Base-by-base conservation (phyloP, 345 rosid species). In the Rhodamnia argentea region DNA sequence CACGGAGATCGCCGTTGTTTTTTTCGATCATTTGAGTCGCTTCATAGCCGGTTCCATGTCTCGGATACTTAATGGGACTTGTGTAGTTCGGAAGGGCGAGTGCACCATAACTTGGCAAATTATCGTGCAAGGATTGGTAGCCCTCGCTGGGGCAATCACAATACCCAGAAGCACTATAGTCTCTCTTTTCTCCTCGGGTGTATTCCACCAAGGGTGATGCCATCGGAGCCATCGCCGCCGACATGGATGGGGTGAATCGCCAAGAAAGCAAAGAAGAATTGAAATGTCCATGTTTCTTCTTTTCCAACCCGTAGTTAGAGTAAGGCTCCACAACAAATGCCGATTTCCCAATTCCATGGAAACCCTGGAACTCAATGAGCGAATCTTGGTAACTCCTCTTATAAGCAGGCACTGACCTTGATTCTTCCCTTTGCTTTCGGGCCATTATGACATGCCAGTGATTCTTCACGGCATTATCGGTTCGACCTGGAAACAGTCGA, bases 401-500 rank as follows among this genome's bases (percentile, higher is more conserved):
- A 37, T 70, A 70, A 70, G 26, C 37, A 32, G 47, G 81, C 24
- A 70, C 87, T 8, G 85, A 37, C 86, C 86, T 90, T 18, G 92
- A 88, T 50, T 87, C 90, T 32, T 93, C 93, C 64, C 95, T 85
- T 83, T 89, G 88, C 87, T 74, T 92, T 54, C 94, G 87, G 52
- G 95, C 94, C 93, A 92, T 93, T 75, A 93, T 88, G 75, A 93
- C 94, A 87, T 92, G 95, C 92, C 91, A 93, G 53, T 93, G 95
- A 83, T 93, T 93, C 92, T 93, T 93, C 75, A 92, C 92, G 0
- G 95, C 93, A 56, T 92, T 93, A 86, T 93, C 95, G 3, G 95
- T 93, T 58, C 94, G 84, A n/a, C 95, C 95, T 0, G 92, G 94
- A 70, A 92, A 93, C 52, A 91, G 89, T 78, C 91, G 86, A 14